A percentile compares a stretch with the other conserved stretches of the same genome.
These are phyloP conservation scores for Hibiscus tridactylites DNA, from an alignment of 345 rosid species.

Conservation along the genomic window DNA sequence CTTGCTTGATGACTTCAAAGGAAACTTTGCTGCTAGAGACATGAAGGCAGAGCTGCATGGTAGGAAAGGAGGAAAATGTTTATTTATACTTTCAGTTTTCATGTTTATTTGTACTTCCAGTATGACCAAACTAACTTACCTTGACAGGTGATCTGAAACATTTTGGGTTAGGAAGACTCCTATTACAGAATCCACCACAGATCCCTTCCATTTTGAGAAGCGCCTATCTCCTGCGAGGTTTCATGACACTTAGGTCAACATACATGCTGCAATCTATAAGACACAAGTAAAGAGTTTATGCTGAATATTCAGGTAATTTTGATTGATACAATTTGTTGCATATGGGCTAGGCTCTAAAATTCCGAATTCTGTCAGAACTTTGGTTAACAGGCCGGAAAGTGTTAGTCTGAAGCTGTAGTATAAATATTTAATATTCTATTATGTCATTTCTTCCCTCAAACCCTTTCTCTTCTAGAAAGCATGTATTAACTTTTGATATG, in stretches of 20 bases:
- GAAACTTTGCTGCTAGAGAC: slow-evolving; percentile 73
- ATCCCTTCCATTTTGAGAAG: slow-evolving; percentile 97
- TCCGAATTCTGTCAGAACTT: neutral
- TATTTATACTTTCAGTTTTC: slow-evolving; percentile 8
- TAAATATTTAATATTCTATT: neutral
- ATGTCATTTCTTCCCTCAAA: neutral
- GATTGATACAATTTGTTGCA: neutral
- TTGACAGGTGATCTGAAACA: slow-evolving; percentile 94
- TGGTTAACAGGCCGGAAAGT: neutral
- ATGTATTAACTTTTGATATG: neutral
- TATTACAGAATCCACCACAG: slow-evolving; percentile 92
- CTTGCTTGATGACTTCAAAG: slow-evolving; percentile 36
- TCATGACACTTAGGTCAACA: neutral
- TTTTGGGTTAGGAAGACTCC: slow-evolving; percentile 97
- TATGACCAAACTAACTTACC: slow-evolving; percentile 37
- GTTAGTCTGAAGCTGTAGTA: neutral
- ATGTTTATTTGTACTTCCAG: slow-evolving; percentile 10
- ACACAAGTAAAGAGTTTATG: neutral
- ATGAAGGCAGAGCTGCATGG: slow-evolving; percentile 91
- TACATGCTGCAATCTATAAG: neutral
- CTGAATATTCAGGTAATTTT: neutral
- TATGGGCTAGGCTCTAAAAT: neutral
- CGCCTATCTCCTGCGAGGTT: slow-evolving; percentile 77
- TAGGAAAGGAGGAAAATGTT: slow-evolving; percentile 11
- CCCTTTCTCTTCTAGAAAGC: neutral